Evolutionary conservation across 2,329 filamentous ascomycete species (phyloP), one percentile per base, ranked within the genome.

Genomic region (Stemphylium beticola): DNA sequence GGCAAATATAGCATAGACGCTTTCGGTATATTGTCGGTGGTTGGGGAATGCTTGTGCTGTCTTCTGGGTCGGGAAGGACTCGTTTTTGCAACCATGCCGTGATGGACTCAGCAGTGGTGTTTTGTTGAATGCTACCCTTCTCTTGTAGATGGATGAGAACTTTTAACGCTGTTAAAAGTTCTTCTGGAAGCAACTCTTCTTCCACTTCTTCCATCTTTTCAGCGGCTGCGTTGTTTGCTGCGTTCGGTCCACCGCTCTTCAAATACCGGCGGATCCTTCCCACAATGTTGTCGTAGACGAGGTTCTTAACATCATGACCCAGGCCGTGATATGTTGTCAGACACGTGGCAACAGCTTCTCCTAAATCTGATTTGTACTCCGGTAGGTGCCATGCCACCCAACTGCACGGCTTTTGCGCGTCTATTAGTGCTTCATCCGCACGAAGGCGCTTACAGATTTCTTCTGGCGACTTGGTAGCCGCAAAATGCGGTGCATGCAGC

Each of bases 1-100:
- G 55, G 20, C 51, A 58, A 10, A 58, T 55, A 38, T 58, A 55
- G 18, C 55, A 58, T 12, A 44, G 48, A 18, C 51, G 55, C 26
- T 45, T 59, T 17, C 41, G 53, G 32, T 29, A 43, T n/a, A n/a
- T n/a, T n/a, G n/a, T n/a, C n/a, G n/a, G n/a, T n/a, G n/a, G n/a
- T n/a, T n/a, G n/a, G n/a, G n/a, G n/a, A n/a, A n/a, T n/a, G n/a
- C n/a, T n/a, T n/a, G n/a, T n/a, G n/a, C n/a, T n/a, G n/a, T n/a
- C n/a, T n/a, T n/a, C n/a, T n/a, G n/a, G n/a, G n/a, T n/a, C n/a
- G n/a, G n/a, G n/a, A n/a, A n/a, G n/a, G n/a, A n/a, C n/a, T n/a
- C n/a, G n/a, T n/a, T n/a, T n/a, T n/a, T n/a, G n/a, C n/a, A n/a
- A n/a, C n/a, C n/a, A n/a, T n/a, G n/a, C n/a, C n/a, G n/a, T n/a